phyloP scores from a whole-genome alignment of 257 asterid genomes.

The Lycium ferocissimum region DNA sequence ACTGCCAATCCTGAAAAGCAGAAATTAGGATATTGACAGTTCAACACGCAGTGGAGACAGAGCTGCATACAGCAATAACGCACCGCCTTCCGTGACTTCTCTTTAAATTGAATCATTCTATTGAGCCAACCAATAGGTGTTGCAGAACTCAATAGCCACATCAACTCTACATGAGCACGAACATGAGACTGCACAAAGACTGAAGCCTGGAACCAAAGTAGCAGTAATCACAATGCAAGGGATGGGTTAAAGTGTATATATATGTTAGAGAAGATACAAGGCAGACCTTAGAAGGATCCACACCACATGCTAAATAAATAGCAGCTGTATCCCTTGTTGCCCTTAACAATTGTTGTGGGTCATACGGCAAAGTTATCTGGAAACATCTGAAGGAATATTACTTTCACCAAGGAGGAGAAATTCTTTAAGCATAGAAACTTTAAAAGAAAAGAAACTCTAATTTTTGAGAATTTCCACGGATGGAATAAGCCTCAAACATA shows the following conservation, averaged over 20 bases:
- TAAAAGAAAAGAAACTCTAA: background rate
- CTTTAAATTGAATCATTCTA: conserved; percentile 94
- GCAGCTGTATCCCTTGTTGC: conserved; percentile 96
- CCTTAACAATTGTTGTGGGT: conserved; percentile 71
- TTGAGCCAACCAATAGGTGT: conserved; percentile 98
- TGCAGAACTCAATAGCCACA: conserved; percentile 93
- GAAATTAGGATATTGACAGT: conserved; percentile 1
- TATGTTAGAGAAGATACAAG: conserved; percentile 25
- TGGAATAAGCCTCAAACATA: background rate
- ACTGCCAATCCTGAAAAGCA: background rate
- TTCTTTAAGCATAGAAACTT: conserved; percentile 11
- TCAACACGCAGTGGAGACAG: conserved; percentile 4
- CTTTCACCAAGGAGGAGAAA: conserved; percentile 28
- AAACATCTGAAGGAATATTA: conserved; percentile 30
- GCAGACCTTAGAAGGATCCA: conserved; percentile 82
- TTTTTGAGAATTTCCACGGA: conserved; percentile 1
- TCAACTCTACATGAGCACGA: conserved; percentile 90
- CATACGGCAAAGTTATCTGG: conserved; percentile 92
- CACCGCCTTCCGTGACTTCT: conserved; percentile 90
- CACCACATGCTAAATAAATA: conserved; percentile 96
- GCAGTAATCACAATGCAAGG: conserved; percentile 30
- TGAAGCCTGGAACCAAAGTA: conserved; percentile 70
- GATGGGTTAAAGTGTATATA: conserved; percentile 8
- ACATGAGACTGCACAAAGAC: conserved; percentile 99
- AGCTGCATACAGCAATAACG: conserved; percentile 44